Evolutionary conservation across 805 yeast genomes (phyloP).

Genomic region (Ogataea ramenticola): DNA sequence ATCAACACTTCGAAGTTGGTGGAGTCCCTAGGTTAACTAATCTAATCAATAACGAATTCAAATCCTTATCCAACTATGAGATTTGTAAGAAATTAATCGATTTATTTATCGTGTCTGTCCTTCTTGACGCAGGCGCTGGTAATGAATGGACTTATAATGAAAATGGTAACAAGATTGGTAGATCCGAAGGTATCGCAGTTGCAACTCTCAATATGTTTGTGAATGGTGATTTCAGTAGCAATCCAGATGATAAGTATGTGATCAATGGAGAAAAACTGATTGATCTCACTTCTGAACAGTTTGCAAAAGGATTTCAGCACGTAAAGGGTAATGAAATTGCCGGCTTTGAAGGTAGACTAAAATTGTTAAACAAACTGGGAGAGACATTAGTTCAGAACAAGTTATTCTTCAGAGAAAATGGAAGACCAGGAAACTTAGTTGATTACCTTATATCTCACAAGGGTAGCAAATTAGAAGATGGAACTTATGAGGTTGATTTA

Average conservation of each 20-base stretch:
- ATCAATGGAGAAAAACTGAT: slow-evolving; percentile 38
- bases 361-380: slow-evolving; percentile 41
- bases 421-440: slow-evolving; percentile 41
- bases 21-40: slow-evolving; percentile 36
- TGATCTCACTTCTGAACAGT: slow-evolving; percentile 25
- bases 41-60: slow-evolving; percentile 32
- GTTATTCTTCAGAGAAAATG: slow-evolving; percentile 31
- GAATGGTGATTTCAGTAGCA: slow-evolving; percentile 34
- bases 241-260: slow-evolving; percentile 26
- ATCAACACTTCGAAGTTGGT: slow-evolving; percentile 54
- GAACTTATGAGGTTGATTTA: slow-evolving; percentile 30
- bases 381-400: slow-evolving; percentile 31
- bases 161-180: slow-evolving; percentile 24
- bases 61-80: slow-evolving; percentile 26
- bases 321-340: slow-evolving; percentile 38
- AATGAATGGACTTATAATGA: slow-evolving; percentile 46
- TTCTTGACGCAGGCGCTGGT: slow-evolving; percentile 67
- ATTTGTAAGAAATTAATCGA: slow-evolving; percentile 49
- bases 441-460: slow-evolving; percentile 34
- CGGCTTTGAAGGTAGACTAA: slow-evolving; percentile 49
- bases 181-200: slow-evolving; percentile 62
- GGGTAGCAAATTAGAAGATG: slow-evolving; percentile 11
- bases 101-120: slow-evolving; percentile 51
- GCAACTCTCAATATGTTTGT: slow-evolving; percentile 50
- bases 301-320: slow-evolving; percentile 43